phyloP scores from a whole-genome alignment of 2,329 filamentous ascomycete species.

The Neonectria neomacrospora region DNA sequence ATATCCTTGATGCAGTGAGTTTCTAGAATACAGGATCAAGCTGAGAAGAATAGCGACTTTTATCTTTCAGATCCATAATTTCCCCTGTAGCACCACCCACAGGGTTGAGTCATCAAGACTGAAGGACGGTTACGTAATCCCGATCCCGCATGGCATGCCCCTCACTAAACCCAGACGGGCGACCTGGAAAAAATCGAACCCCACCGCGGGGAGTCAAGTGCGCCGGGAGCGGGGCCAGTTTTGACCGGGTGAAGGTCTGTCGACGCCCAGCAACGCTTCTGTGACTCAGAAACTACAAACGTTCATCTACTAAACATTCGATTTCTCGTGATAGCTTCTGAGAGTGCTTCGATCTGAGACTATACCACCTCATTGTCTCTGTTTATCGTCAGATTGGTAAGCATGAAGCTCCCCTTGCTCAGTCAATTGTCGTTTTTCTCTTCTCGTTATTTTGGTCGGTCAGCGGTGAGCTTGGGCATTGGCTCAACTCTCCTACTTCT shows the following conservation, averaged over 20 bases:
- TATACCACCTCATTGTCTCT: not conserved
- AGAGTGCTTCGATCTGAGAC: not conserved
- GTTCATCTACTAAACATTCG: conserved; percentile 1
- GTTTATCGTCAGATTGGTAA: not conserved
- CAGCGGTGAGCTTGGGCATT: conserved; percentile 16
- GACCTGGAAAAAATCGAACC: not conserved
- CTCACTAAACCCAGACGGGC: conserved; percentile 8
- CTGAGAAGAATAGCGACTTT: not conserved
- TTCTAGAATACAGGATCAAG: not conserved
- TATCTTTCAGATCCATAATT: too few species aligned
- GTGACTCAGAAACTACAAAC: conserved; percentile 36
- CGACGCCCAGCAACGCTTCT: conserved; percentile 33
- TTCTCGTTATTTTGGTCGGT: conserved; percentile 4
- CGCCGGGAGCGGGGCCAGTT: conserved; percentile 40
- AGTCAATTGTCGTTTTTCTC: conserved; percentile 8
- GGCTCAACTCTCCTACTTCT: not conserved
- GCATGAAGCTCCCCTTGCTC: not conserved
- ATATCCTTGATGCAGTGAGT: not conserved
- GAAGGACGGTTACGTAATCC: not conserved
- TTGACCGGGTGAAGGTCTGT: conserved; percentile 27
- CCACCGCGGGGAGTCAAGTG: conserved; percentile 13
- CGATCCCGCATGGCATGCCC: conserved; percentile 9
- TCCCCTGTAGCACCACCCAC: not conserved
- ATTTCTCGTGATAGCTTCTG: conserved; percentile 4
- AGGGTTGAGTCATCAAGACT: not conserved